Conservation (phyloP, 306 rosid genomes). For the Cucurbita pepo region DNA sequence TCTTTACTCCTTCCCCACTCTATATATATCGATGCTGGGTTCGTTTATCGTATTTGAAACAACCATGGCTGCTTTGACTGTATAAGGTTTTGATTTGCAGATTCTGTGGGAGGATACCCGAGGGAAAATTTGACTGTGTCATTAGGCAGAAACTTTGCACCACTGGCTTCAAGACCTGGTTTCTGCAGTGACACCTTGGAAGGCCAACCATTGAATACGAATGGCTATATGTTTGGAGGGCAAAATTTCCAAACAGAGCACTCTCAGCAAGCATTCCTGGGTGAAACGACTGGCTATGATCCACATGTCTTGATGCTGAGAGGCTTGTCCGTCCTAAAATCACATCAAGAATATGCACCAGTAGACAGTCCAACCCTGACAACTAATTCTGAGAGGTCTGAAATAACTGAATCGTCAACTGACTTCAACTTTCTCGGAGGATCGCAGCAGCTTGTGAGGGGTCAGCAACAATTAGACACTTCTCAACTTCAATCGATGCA, state of each 20-base stretch:
- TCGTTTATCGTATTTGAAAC: not conserved
- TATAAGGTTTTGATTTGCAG: slow-evolving; percentile 13
- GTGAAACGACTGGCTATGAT: slow-evolving; percentile 19
- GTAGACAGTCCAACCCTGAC: slow-evolving; percentile 49
- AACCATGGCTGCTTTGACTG: slow-evolving; percentile 1
- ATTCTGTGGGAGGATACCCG: slow-evolving; percentile 16
- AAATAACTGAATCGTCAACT: slow-evolving; percentile 36
- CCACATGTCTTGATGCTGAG: slow-evolving; percentile 17
- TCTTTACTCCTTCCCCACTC: not conserved
- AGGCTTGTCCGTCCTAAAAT: slow-evolving; percentile 14
- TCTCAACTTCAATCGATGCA: slow-evolving; percentile 28
- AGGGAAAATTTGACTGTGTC: slow-evolving; percentile 6
- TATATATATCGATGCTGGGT: not conserved
- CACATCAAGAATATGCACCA: slow-evolving; percentile 37
- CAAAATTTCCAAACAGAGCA: slow-evolving; percentile 19
- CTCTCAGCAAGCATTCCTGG: slow-evolving; percentile 14
- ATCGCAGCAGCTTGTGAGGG: slow-evolving; percentile 25
- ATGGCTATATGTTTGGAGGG: slow-evolving; percentile 31
- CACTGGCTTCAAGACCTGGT: slow-evolving; percentile 15
- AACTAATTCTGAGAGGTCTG: slow-evolving; percentile 47
- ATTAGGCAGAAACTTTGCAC: slow-evolving; percentile 14
- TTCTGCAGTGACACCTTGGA: slow-evolving; percentile 8
- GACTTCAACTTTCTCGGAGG: slow-evolving; percentile 31
- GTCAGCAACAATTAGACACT: slow-evolving; percentile 20
- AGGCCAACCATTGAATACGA: slow-evolving; percentile 10